These are phyloP conservation scores for Neofusicoccum parvum DNA, from an alignment of 2,329 filamentous ascomycete species.

Conservation along the genomic window DNA sequence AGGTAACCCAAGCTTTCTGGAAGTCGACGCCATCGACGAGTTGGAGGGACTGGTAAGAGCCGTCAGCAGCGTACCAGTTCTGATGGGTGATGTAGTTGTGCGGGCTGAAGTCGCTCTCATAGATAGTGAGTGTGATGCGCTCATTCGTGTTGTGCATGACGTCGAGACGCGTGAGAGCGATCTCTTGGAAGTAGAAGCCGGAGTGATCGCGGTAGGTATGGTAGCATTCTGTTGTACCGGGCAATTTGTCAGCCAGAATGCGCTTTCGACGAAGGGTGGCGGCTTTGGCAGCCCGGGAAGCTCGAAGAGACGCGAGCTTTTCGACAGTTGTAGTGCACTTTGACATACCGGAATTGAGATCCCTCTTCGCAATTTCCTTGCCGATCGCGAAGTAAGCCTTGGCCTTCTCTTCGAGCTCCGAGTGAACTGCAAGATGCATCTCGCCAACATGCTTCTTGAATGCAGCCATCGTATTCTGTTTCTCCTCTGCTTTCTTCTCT, in stretches of 20 bases:
- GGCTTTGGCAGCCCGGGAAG: constrained; percentile 4
- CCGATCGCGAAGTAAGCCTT: background rate
- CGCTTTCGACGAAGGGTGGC: background rate
- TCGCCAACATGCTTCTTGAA: background rate
- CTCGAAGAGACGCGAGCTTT: constrained; percentile 12
- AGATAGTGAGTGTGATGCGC: constrained; percentile 39
- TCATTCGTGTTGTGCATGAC: constrained; percentile 55
- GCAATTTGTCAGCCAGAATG: background rate
- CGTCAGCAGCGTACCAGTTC: background rate
- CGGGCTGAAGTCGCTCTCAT: constrained; percentile 33
- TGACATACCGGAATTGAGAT: constrained; percentile 42
- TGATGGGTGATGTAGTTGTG: constrained; percentile 33
- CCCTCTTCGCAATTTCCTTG: background rate
- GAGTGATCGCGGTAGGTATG: constrained; percentile 65
- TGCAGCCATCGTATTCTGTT: too few species aligned
- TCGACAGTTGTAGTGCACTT: constrained; percentile 16
- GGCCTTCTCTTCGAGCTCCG: constrained; percentile 50
- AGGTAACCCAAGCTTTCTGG: constrained; percentile 36
- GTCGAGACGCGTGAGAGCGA: constrained; percentile 60
- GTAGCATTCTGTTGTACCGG: constrained; percentile 38
- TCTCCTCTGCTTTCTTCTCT: too few species aligned
- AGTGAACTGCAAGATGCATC: constrained; percentile 43
- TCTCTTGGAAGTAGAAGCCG: constrained; percentile 62
- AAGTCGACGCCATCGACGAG: constrained; percentile 34
- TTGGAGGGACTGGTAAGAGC: constrained; percentile 29